A percentile compares a stretch with the other conserved stretches of the same genome.
Evolutionary conservation across 345 rosid species (phyloP).

Genomic region (Salix udensis): DNA sequence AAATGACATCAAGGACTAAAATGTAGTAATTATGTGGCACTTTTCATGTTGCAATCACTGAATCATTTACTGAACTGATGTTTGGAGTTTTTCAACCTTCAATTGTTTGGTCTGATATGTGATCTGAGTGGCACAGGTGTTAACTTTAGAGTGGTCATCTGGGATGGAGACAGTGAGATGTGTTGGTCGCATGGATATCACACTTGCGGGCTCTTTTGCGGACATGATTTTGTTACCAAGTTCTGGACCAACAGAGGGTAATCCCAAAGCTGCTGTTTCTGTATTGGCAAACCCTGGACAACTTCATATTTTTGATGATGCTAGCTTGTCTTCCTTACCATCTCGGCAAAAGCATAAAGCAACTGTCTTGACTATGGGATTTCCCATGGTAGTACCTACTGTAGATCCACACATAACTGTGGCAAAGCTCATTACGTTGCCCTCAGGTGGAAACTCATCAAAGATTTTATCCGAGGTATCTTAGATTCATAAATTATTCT

Average conservation of each 20-base stretch:
- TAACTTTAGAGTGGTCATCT: conserved; percentile 72
- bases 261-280: conserved; percentile 36
- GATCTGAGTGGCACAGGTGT: conserved; percentile 40
- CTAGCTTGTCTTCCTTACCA: conserved; percentile 45
- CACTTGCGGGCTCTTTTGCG: conserved; percentile 70
- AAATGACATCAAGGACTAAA: neutral
- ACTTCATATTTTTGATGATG: conserved; percentile 57
- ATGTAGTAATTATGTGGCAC: neutral
- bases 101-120: conserved; percentile 1
- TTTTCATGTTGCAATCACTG: neutral
- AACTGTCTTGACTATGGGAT: conserved; percentile 47
- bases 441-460: conserved; percentile 36
- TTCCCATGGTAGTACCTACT: conserved; percentile 52
- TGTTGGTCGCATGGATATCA: conserved; percentile 57
- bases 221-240: conserved; percentile 71
- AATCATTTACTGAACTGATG: neutral
- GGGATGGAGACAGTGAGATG: conserved; percentile 61
- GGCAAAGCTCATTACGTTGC: conserved; percentile 40
- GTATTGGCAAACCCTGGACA: conserved; percentile 75
- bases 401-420: conserved; percentile 59
- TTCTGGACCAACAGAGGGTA: conserved; percentile 33
- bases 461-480: conserved; percentile 57
- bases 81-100: conserved; percentile 2
- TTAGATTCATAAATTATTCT: neutral
- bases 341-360: conserved; percentile 43